These are phyloP conservation scores for Sclerospora graminicola DNA, from an alignment of 352 stramenopile genomes.

Conservation along the genomic window DNA sequence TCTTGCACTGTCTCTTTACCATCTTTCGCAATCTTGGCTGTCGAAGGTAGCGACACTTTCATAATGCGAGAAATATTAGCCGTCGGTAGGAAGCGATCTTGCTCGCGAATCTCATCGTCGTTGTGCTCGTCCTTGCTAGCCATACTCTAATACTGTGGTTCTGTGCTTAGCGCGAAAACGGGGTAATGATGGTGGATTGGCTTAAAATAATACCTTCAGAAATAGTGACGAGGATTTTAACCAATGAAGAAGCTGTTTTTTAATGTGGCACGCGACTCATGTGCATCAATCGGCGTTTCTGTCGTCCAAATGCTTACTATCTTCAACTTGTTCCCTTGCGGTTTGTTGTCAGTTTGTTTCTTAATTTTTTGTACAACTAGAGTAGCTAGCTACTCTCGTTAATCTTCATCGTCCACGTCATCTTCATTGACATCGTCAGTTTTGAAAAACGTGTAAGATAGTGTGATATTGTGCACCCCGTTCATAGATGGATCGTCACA, in stretches of 20 bases:
- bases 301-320: too few relatives aligned
- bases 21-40: constrained; percentile 99
- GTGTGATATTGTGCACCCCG: constrained; percentile 95
- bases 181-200: too few relatives aligned
- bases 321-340: too few relatives aligned
- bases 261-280: too few relatives aligned
- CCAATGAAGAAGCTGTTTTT: too few relatives aligned
- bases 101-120: constrained; percentile 88
- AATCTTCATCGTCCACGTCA: constrained; percentile 68
- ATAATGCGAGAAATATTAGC: constrained; percentile 99
- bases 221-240: too few relatives aligned
- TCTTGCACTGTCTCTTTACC: constrained; percentile 99
- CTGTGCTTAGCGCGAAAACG: too few relatives aligned
- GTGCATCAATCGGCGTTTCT: too few relatives aligned
- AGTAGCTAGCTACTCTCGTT: too few relatives aligned
- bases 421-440: constrained; percentile 91
- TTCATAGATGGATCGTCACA: constrained; percentile 94
- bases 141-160: constrained; percentile 17
- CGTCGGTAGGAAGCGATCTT: constrained; percentile 98
- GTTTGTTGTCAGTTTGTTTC: too few relatives aligned
- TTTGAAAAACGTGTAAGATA: constrained; percentile 98
- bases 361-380: too few relatives aligned
- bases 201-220: too few relatives aligned
- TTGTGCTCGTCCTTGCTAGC: constrained; percentile 79
- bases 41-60: constrained; percentile 97